Evolutionary conservation across 2,329 filamentous ascomycete genomes (phyloP), one percentile per base, ranked within the genome.

Genomic region (Colletotrichum truncatum): DNA sequence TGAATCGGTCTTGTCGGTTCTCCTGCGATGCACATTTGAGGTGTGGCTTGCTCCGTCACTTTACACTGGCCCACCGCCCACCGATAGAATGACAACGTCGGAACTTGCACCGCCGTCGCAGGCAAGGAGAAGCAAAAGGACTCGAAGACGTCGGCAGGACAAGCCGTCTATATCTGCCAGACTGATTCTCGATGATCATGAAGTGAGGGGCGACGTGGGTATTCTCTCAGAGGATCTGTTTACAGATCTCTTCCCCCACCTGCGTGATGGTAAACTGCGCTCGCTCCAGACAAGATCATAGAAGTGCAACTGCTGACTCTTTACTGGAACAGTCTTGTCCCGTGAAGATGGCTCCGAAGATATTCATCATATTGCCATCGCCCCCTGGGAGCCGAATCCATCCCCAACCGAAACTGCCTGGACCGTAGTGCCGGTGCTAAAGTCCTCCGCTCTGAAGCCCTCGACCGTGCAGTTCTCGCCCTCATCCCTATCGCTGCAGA

Each of bases 221-320:
- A 87, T 96, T 69, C 79, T 98, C 56, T 97, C 95, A 11, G 91
- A 93, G 72, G 93, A 97, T 77, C 84, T 99, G 54, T 93, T 94
- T 73, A 83, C 86, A 48, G 92, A 97, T 74, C 85, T 98, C 54
- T 94, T 97, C 79, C 89, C 92, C 67, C 81, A 88, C 71, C 73
- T 85, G 71, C 78, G 79, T 70, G 72, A 82, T 73, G 77, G 86
- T 89, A 76, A 77, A 86, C 23, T 30, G 48, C 45, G 43, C 63
- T 26, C 14, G 16, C 10, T 12, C 8, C 4, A 8, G 11, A 18
- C n/a, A 7, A 2, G 1, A 3, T 34, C 28, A 12, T 36, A 8
- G 6, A 16, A 34, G 11, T 18, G 23, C 11, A 38, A 28, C 36
- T n/a, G 16, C 49, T 66, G 30, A 66, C 30, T 26, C 16, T 41